Evolutionary conservation across 1,139 yeast genomes (phyloP).

Genomic region (Lodderomyces pseudojiufengensis): DNA sequence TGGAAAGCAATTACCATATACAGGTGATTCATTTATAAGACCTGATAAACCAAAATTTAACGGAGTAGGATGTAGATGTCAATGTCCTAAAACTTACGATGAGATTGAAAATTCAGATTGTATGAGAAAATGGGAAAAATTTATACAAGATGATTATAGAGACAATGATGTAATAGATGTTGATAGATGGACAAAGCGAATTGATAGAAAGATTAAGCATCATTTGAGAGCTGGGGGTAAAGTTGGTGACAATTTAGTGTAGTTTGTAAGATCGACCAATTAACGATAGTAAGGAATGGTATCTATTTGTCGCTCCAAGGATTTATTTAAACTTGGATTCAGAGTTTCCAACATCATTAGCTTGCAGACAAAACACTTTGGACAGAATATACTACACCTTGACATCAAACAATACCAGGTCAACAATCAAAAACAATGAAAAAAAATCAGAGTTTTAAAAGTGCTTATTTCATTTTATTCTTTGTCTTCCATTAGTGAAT

Average conservation of each 20-base stretch:
- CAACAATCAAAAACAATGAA: no score
- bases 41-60: conserved; percentile 43
- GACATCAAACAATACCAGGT: no score
- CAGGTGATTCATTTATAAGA: conserved; percentile 25
- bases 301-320: no score
- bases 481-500: no score
- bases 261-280: no score
- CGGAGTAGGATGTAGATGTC: conserved; percentile 85
- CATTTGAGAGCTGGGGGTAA: conserved; percentile 6
- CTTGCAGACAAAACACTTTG: no score
- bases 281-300: no score
- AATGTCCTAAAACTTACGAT: conserved; percentile 54
- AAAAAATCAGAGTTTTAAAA: no score
- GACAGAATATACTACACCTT: no score
- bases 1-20: conserved; percentile 45
- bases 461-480: no score
- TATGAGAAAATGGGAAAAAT: conserved; percentile 51
- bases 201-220: conserved; percentile 19
- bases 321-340: no score
- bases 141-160: conserved; percentile 33
- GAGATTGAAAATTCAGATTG: conserved; percentile 54
- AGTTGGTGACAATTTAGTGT: conserved; percentile 3
- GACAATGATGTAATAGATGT: conserved; percentile 25
- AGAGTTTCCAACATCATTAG: no score
- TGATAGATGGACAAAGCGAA: conserved; percentile 31